Conservation (phyloP, 2,329 filamentous ascomycete genomes). For the Cladosporium sp. region DNA sequence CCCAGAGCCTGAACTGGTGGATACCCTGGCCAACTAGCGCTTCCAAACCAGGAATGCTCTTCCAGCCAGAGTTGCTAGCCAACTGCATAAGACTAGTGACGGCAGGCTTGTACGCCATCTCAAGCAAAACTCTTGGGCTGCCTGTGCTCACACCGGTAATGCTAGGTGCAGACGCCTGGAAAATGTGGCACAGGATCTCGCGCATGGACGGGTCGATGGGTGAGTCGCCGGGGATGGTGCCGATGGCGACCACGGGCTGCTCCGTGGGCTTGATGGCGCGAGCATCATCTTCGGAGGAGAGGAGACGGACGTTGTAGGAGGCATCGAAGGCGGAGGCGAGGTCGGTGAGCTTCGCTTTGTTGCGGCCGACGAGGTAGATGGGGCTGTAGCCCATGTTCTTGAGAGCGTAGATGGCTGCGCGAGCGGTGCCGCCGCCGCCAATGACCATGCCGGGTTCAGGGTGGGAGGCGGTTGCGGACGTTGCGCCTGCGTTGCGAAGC, state of each 20-base stretch:
- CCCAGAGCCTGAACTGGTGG: constrained; percentile 77
- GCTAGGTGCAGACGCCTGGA: constrained; percentile 41
- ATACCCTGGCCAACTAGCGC: constrained; percentile 80
- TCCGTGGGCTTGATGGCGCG: constrained; percentile 44
- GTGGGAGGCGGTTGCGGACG: constrained; percentile 25
- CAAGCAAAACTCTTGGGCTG: constrained; percentile 59
- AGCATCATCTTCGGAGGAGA: constrained; percentile 52
- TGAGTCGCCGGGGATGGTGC: constrained; percentile 84
- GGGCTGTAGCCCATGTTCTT: constrained; percentile 77
- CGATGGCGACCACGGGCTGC: constrained; percentile 69
- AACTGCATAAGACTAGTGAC: constrained; percentile 81
- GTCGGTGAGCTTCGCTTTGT: constrained; percentile 60
- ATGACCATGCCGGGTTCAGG: constrained; percentile 69
- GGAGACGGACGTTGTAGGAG: constrained; percentile 65
- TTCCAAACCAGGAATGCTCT: constrained; percentile 79
- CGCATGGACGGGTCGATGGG: constrained; percentile 71
- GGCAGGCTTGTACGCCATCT: constrained; percentile 94
- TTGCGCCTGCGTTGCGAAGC: constrained; percentile 64
- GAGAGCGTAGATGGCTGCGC: constrained; percentile 85
- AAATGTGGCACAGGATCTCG: constrained; percentile 57
- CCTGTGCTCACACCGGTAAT: constrained; percentile 34
- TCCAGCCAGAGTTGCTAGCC: constrained; percentile 74
- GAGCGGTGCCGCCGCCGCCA: constrained; percentile 85
- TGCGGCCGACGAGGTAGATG: constrained; percentile 82
- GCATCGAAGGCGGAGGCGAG: constrained; percentile 70